Percentiles rank a stretch among this genome's conserved stretches.
Evolutionary conservation across 169 alveolate genomes (phyloP).

Genomic region (Amoebophrya sp.): DNA sequence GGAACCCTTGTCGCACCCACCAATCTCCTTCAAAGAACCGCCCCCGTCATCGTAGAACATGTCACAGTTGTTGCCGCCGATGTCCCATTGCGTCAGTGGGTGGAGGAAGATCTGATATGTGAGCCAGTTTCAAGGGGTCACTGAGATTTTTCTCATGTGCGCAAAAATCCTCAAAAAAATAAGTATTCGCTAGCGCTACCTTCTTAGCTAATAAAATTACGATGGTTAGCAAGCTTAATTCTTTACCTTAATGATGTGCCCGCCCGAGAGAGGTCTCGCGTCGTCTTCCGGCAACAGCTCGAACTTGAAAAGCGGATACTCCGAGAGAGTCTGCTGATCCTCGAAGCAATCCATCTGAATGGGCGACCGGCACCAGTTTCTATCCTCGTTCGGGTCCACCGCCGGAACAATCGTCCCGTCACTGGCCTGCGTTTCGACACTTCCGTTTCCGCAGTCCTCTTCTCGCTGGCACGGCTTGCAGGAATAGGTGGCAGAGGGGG

Average conservation of each 20-base stretch:
- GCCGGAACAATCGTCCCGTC: not conserved
- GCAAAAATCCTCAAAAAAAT: too few relatives aligned
- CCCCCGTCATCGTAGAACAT: not conserved
- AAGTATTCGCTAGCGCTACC: too few relatives aligned
- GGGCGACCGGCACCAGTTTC: not conserved
- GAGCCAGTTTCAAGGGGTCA: too few relatives aligned
- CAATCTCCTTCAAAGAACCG: not conserved
- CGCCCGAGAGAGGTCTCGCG: slow-evolving; percentile 6
- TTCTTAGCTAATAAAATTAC: too few relatives aligned
- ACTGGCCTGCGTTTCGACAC: not conserved
- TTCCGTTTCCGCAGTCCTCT: not conserved
- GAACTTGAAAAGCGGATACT: slow-evolving; percentile 4
- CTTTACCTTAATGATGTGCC: not conserved
- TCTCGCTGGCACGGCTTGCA: slow-evolving; percentile 6
- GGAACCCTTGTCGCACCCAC: not conserved
- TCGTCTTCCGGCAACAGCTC: not conserved
- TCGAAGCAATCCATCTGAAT: not conserved
- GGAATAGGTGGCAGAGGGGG: not conserved
- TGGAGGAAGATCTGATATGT: not conserved
- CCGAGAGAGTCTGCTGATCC: not conserved
- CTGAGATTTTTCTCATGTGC: too few relatives aligned
- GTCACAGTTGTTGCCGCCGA: not conserved
- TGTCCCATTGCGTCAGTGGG: not conserved
- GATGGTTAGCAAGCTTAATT: too few relatives aligned
- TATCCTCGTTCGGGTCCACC: not conserved